A percentile compares a stretch with the other conserved stretches of the same genome.
phyloP scores from a whole-genome alignment of 2,329 filamentous ascomycete species.

The Fusarium siculi region DNA sequence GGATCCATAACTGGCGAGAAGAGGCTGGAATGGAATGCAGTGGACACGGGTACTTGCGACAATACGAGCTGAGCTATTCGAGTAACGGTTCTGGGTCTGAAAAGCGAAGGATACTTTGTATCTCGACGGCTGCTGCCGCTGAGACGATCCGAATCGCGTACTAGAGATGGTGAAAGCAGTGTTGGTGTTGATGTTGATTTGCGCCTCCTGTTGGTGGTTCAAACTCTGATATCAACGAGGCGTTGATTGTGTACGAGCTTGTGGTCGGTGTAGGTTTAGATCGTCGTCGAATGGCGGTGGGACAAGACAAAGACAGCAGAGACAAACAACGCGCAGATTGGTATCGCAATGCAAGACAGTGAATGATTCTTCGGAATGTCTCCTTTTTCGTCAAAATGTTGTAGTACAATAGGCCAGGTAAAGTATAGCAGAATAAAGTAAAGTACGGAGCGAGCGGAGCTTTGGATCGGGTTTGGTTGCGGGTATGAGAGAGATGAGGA shows the following conservation, averaged over 20 bases:
- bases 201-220: slow-evolving; percentile 12
- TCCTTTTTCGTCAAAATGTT: slow-evolving; percentile 15
- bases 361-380: slow-evolving; percentile 13
- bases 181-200: slow-evolving; percentile 8
- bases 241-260: slow-evolving; percentile 2
- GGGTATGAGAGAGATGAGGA: slow-evolving; percentile 14
- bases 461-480: slow-evolving; percentile 29
- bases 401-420: slow-evolving; percentile 10
- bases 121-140: slow-evolving; percentile 38
- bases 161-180: not conserved
- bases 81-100: slow-evolving; percentile 11
- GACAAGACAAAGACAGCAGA: not conserved
- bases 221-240: slow-evolving; percentile 31
- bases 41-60: slow-evolving; percentile 32
- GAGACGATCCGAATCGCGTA: slow-evolving; percentile 4
- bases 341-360: slow-evolving; percentile 14
- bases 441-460: slow-evolving; percentile 35
- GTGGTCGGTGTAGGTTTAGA: slow-evolving; percentile 25
- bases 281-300: slow-evolving; percentile 3
- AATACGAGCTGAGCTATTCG: slow-evolving; percentile 16
- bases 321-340: slow-evolving; percentile 3
- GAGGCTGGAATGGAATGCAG: slow-evolving; percentile 50
- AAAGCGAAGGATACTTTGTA: slow-evolving; percentile 12
- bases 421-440: slow-evolving; percentile 4
- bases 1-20: slow-evolving; percentile 57